A percentile compares a stretch with the other conserved stretches of the same genome.
phyloP scores from a whole-genome alignment of 257 asterid species.

The Solanum tarapatanum region DNA sequence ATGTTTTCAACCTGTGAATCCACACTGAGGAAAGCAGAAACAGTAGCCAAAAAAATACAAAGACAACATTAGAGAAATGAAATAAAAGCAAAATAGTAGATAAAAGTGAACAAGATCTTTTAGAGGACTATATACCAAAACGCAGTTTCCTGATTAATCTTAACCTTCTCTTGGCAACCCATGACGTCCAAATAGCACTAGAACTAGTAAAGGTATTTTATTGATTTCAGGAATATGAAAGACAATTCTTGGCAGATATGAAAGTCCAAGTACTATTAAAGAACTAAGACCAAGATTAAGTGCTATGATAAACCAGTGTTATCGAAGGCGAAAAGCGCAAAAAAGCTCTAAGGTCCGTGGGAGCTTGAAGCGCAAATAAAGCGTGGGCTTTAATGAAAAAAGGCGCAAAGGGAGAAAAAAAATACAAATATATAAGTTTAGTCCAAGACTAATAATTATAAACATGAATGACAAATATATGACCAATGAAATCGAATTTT shows the following conservation, averaged over 20 bases:
- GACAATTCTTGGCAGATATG: background rate
- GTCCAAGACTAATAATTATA: no score
- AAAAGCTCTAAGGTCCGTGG: no score
- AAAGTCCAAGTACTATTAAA: background rate
- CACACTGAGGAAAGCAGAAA: constrained; percentile 21
- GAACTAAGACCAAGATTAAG: background rate
- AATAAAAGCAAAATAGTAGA: background rate
- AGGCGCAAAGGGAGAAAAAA: no score
- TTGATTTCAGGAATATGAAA: background rate
- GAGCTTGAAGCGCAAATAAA: no score
- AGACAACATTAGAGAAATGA: background rate
- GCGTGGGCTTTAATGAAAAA: no score
- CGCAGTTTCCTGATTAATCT: background rate
- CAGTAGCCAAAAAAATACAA: background rate
- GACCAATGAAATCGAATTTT: no score
- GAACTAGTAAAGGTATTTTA: background rate
- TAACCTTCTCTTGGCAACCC: background rate
- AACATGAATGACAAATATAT: no score
- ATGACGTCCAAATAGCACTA: background rate
- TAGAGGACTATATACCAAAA: background rate
- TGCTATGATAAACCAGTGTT: background rate
- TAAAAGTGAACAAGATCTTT: background rate
- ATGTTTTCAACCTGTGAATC: no score
- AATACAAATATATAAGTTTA: no score
- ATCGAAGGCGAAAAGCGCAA: no score